These are phyloP conservation scores for Pisolithus tinctorius DNA, from an alignment of 768 basidiomycete species.

Conservation along the genomic window DNA sequence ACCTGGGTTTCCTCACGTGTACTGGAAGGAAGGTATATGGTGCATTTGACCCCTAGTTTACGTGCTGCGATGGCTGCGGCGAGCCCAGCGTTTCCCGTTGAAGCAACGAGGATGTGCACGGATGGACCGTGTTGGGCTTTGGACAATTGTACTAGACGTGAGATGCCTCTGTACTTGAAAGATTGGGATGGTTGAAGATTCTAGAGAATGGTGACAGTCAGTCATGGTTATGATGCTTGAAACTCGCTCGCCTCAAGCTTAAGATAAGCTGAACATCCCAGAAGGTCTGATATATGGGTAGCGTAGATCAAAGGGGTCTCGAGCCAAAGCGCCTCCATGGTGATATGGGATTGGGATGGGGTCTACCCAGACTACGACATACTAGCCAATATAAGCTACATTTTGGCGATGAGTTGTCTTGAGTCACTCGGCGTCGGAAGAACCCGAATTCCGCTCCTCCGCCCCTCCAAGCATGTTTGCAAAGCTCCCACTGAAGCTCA, in stretches of 20 bases:
- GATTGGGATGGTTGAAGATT: constrained; percentile 68
- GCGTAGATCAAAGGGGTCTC: constrained; percentile 66
- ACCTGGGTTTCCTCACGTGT: constrained; percentile 42
- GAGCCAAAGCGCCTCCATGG: constrained; percentile 37
- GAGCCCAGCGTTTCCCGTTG: constrained; percentile 76
- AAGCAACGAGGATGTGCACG: constrained; percentile 63
- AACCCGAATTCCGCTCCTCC: too few relatives aligned
- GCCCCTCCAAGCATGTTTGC: constrained; percentile 45
- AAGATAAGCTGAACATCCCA: constrained; percentile 52
- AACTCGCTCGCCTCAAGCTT: constrained; percentile 66
- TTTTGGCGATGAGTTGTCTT: too few relatives aligned
- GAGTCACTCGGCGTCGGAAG: too few relatives aligned
- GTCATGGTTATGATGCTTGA: not conserved
- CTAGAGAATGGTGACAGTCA: constrained; percentile 28
- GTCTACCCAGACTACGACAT: too few relatives aligned
- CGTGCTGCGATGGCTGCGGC: constrained; percentile 62
- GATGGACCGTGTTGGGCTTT: constrained; percentile 42
- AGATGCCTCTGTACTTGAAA: constrained; percentile 73
- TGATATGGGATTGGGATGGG: not conserved
- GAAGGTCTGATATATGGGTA: constrained; percentile 43
- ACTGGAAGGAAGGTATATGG: constrained; percentile 58
- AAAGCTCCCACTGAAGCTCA: constrained; percentile 64
- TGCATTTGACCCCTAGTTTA: constrained; percentile 49
- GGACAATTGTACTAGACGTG: constrained; percentile 50
- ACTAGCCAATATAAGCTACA: too few relatives aligned